Evolutionary conservation across 1,284 basidiomycete species (phyloP).

Genomic region (Phellinidium pouzarii): DNA sequence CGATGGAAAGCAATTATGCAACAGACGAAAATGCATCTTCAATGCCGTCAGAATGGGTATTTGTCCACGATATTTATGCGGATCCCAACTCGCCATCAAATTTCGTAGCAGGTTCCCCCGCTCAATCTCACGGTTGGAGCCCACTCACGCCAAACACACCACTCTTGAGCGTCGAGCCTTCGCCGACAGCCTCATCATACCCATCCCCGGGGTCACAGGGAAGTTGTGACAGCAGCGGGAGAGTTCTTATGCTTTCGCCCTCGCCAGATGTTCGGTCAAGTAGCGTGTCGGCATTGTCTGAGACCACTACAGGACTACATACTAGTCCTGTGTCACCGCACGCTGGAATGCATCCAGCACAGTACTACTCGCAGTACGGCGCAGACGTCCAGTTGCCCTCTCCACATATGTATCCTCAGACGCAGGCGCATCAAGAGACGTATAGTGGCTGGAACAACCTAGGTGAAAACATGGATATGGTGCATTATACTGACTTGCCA

Average conservation of each 20-base stretch:
- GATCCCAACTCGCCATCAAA: neutral
- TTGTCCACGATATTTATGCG: neutral
- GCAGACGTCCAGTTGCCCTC: neutral
- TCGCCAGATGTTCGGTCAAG: neutral
- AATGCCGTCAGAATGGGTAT: neutral
- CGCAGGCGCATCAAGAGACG: neutral
- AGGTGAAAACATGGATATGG: too few species aligned
- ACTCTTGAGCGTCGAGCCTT: conserved; percentile 7
- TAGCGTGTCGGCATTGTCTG: neutral
- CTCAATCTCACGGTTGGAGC: conserved; percentile 8
- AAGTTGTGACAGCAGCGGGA: neutral
- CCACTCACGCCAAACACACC: conserved; percentile 13
- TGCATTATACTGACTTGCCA: neutral
- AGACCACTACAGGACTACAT: neutral
- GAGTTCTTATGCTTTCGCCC: neutral
- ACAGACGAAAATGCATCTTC: neutral
- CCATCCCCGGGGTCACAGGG: conserved; percentile 19
- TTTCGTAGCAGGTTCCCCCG: neutral
- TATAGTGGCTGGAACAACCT: neutral
- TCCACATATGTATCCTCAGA: neutral
- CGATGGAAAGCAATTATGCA: neutral
- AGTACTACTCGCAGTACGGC: neutral
- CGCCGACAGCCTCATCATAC: conserved; percentile 8
- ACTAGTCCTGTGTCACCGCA: neutral
- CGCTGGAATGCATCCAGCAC: neutral